These are phyloP conservation scores for Ogataea pilisensis DNA, from an alignment of 805 yeast genomes.

Conservation along the genomic window DNA sequence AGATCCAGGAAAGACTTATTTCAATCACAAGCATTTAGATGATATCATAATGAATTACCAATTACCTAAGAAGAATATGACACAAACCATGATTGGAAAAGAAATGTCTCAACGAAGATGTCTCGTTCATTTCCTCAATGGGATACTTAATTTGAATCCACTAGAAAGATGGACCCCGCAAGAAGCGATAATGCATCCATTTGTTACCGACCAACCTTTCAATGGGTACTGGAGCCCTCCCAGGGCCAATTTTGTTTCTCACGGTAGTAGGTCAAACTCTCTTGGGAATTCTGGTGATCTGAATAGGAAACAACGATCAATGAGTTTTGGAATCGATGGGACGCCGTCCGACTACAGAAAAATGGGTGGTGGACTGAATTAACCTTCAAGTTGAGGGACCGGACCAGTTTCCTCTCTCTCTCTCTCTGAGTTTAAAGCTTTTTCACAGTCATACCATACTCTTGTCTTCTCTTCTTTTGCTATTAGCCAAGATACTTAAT, in stretches of 20 bases:
- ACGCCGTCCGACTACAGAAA: background rate
- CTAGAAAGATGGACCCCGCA: conserved; percentile 96
- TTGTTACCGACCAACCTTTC: conserved; percentile 61
- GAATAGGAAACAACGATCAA: conserved; percentile 19
- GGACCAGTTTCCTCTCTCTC: no score
- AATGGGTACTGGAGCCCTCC: conserved; percentile 54
- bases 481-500: no score
- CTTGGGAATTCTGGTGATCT: conserved; percentile 4
- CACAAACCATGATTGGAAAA: conserved; percentile 50
- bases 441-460: no score
- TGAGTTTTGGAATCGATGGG: conserved; percentile 16
- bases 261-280: conserved; percentile 6
- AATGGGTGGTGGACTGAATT: conserved; percentile 1
- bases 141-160: conserved; percentile 81
- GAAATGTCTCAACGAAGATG: conserved; percentile 71
- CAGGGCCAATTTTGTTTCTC: conserved; percentile 7
- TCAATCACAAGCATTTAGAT: conserved; percentile 55
- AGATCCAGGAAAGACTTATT: conserved; percentile 81
- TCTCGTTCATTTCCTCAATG: conserved; percentile 71
- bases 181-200: conserved; percentile 90
- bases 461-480: no score
- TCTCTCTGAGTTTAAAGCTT: no score
- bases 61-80: conserved; percentile 56
- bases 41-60: conserved; percentile 79
- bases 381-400: background rate